These are phyloP conservation scores for Annulohypoxylon maeteangense DNA, from an alignment of 495 filamentous ascomycete species.

Conservation along the genomic window DNA sequence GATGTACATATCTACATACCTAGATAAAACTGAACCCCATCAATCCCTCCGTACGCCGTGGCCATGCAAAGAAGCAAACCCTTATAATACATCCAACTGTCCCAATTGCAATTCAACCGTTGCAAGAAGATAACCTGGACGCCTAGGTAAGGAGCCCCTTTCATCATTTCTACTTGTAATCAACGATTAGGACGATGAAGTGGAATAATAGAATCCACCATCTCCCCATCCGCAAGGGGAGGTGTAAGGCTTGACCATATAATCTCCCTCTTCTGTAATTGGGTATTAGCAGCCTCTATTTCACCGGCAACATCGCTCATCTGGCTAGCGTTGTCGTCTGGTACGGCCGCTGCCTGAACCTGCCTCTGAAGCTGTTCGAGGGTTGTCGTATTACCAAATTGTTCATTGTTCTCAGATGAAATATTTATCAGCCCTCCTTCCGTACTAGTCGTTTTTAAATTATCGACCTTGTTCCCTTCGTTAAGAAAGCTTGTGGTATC, in stretches of 20 bases:
- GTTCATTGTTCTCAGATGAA: not conserved
- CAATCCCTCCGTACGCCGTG: constrained; percentile 30
- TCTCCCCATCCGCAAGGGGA: constrained; percentile 30
- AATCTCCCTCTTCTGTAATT: not conserved
- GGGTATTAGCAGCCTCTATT: not conserved
- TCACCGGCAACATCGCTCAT: not conserved
- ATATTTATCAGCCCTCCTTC: not conserved
- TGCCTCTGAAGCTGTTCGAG: not conserved
- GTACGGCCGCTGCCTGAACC: not conserved
- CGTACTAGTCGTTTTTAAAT: not conserved
- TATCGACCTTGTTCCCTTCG: not conserved
- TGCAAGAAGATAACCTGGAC: not conserved
- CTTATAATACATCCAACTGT: constrained; percentile 24
- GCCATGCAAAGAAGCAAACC: constrained; percentile 35
- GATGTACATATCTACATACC: not conserved
- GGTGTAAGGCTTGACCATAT: constrained; percentile 31
- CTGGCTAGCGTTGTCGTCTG: not conserved
- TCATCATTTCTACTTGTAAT: not conserved
- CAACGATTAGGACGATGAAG: constrained; percentile 40
- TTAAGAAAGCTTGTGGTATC: not conserved
- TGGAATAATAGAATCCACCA: constrained; percentile 43
- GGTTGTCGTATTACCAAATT: not conserved
- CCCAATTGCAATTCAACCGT: constrained; percentile 3
- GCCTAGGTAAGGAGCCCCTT: not conserved
- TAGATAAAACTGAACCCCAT: not conserved